Percentiles rank a stretch among this genome's conserved stretches.
phyloP scores from a whole-genome alignment of 2,329 filamentous ascomycete species.

The Scedosporium dehoogii region DNA sequence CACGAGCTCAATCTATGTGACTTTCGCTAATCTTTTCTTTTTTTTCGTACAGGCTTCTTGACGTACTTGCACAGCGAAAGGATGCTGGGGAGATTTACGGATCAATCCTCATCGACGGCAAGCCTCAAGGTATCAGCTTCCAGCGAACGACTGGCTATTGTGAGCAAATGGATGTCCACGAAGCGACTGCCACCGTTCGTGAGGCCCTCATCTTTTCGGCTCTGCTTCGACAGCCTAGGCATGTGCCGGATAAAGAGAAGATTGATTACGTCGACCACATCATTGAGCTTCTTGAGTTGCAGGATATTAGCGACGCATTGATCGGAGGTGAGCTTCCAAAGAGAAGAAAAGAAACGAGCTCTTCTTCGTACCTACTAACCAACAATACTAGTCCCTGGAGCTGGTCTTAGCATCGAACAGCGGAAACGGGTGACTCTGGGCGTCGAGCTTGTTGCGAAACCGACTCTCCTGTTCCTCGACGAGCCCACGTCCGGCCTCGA shows the following conservation, averaged over 20 bases:
- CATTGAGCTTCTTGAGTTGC: constrained; percentile 54
- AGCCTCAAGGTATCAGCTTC: constrained; percentile 47
- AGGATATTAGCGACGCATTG: constrained; percentile 54
- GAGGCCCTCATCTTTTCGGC: constrained; percentile 61
- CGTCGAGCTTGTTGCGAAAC: constrained; percentile 61
- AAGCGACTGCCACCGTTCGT: constrained; percentile 53
- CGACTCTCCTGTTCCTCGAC: constrained; percentile 56
- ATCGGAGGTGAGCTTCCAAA: constrained; percentile 33
- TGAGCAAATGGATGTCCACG: constrained; percentile 60
- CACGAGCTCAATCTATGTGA: neutral
- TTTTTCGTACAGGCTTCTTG: constrained; percentile 33
- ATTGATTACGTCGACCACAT: constrained; percentile 57
- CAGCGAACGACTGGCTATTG: constrained; percentile 59
- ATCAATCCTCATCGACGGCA: constrained; percentile 44
- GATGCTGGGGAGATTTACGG: constrained; percentile 45
- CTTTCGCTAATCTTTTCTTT: neutral
- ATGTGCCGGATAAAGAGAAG: constrained; percentile 50
- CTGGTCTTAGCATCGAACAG: constrained; percentile 38
- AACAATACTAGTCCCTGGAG: constrained; percentile 24
- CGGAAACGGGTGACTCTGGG: constrained; percentile 59
- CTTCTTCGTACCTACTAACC: neutral
- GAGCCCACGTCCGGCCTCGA: constrained; percentile 49
- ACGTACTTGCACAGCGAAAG: constrained; percentile 57
- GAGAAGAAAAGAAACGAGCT: constrained; percentile 30
- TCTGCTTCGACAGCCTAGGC: constrained; percentile 49